Conservation (phyloP, 2,329 filamentous ascomycete species). For the Diaporthe sp. region DNA sequence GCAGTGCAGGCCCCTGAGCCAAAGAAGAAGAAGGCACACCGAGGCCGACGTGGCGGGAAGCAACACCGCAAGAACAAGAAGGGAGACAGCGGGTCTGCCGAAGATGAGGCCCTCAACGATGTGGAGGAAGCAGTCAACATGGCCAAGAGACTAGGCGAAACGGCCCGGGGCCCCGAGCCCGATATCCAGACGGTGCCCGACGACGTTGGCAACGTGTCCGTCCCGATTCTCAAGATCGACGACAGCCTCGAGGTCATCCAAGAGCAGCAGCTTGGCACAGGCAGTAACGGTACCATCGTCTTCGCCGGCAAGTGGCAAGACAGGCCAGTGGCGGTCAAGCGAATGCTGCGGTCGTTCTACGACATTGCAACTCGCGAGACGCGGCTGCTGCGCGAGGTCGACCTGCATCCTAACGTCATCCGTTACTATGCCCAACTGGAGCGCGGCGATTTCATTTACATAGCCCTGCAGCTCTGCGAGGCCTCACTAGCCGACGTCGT, state of each 20-base stretch:
- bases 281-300: constrained; percentile 96
- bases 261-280: constrained; percentile 75
- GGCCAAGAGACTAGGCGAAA: constrained; percentile 66
- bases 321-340: constrained; percentile 92
- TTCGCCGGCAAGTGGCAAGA: constrained; percentile 96
- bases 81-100: constrained; percentile 61
- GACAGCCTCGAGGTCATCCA: constrained; percentile 73
- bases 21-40: constrained; percentile 74
- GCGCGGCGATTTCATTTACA: constrained; percentile 92
- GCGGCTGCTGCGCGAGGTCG: constrained; percentile 87
- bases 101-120: constrained; percentile 57
- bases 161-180: constrained; percentile 64
- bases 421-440: constrained; percentile 95
- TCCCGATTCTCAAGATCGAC: constrained; percentile 69
- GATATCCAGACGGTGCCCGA: constrained; percentile 69
- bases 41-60: constrained; percentile 77
- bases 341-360: constrained; percentile 96
- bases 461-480: constrained; percentile 92
- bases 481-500: constrained; percentile 93
- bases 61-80: constrained; percentile 72
- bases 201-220: constrained; percentile 69
- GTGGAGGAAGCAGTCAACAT: constrained; percentile 72
- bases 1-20: constrained; percentile 49
- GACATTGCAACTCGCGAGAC: constrained; percentile 97
- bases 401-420: constrained; percentile 96